Evolutionary conservation across 2,329 filamentous ascomycete species (phyloP).

Genomic region (Alternaria consortialis): DNA sequence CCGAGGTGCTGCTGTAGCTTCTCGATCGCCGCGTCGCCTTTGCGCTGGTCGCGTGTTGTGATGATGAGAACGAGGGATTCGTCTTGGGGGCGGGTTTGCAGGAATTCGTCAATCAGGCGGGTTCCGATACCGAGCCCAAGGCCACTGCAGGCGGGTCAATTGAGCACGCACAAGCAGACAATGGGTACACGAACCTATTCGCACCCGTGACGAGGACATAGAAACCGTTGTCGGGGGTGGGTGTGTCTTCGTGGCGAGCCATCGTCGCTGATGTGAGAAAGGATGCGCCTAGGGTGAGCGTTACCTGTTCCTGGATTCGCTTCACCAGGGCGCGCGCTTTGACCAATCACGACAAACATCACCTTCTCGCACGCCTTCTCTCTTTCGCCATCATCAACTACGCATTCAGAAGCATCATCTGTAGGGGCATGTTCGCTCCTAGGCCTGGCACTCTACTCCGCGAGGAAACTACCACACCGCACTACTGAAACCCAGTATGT

Average conservation of each 20-base stretch:
- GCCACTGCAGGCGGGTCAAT: conserved; percentile 68
- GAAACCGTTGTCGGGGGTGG: conserved; percentile 48
- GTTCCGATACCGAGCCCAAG: conserved; percentile 85
- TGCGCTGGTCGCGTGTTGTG: conserved; percentile 79
- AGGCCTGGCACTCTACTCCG: too few relatives aligned
- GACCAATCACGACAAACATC: conserved; percentile 22
- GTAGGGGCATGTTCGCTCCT: background rate
- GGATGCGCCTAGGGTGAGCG: background rate
- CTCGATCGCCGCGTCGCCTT: conserved; percentile 76
- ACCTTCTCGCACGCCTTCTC: background rate
- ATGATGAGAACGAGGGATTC: conserved; percentile 81
- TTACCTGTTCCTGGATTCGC: conserved; percentile 24
- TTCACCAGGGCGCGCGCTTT: conserved; percentile 1
- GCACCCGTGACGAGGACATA: conserved; percentile 81
- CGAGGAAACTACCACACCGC: background rate
- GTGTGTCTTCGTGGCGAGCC: conserved; percentile 30
- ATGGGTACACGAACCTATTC: conserved; percentile 70
- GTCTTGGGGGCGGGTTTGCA: conserved; percentile 70
- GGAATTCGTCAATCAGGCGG: conserved; percentile 89
- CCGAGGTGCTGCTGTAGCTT: conserved; percentile 71
- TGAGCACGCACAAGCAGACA: background rate
- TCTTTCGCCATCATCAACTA: background rate
- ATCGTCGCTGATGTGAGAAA: conserved; percentile 19
- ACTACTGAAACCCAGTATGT: background rate
- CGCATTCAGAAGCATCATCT: background rate